A percentile compares a stretch with the other conserved stretches of the same genome.
Conservation (phyloP, 2,329 filamentous ascomycete genomes). For the Xylariaceae sp. region DNA sequence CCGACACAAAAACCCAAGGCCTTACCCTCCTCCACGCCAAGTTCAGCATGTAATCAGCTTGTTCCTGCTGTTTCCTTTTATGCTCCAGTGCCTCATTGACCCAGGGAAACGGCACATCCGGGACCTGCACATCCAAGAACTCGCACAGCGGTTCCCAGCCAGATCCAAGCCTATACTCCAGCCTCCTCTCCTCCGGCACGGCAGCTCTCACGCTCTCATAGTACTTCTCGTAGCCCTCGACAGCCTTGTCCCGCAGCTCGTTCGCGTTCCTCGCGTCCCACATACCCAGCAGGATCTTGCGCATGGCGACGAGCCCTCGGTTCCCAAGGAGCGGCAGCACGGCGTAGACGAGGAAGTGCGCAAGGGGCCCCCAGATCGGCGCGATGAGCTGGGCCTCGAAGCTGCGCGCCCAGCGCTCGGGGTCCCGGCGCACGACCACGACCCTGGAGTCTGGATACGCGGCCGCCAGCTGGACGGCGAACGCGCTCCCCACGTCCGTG, state of each 20-base stretch:
- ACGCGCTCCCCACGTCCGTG: constrained; percentile 23
- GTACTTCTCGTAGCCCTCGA: constrained; percentile 25
- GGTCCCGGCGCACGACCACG: constrained; percentile 25
- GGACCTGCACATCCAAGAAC: constrained; percentile 31
- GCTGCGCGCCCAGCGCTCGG: constrained; percentile 26
- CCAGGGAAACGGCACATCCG: constrained; percentile 21
- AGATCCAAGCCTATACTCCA: constrained; percentile 32
- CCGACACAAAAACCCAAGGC: not conserved
- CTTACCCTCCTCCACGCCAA: not conserved
- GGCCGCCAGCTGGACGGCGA: constrained; percentile 16
- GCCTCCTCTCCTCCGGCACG: constrained; percentile 20
- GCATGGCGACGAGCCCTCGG: constrained; percentile 30
- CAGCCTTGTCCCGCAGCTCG: not conserved
- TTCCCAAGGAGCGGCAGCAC: constrained; percentile 34
- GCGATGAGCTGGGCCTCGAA: constrained; percentile 32
- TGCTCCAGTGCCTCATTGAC: constrained; percentile 15
- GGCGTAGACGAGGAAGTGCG: constrained; percentile 1
- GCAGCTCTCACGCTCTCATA: constrained; percentile 24
- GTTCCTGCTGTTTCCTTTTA: not conserved
- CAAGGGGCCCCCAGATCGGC: constrained; percentile 20
- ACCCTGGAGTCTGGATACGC: constrained; percentile 28
- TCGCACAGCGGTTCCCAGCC: constrained; percentile 37
- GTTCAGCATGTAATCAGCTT: not conserved
- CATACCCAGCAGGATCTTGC: constrained; percentile 14
- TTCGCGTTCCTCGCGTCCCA: constrained; percentile 8